phyloP scores from a whole-genome alignment of 1,139 yeast species.

The Pichia sp. region DNA sequence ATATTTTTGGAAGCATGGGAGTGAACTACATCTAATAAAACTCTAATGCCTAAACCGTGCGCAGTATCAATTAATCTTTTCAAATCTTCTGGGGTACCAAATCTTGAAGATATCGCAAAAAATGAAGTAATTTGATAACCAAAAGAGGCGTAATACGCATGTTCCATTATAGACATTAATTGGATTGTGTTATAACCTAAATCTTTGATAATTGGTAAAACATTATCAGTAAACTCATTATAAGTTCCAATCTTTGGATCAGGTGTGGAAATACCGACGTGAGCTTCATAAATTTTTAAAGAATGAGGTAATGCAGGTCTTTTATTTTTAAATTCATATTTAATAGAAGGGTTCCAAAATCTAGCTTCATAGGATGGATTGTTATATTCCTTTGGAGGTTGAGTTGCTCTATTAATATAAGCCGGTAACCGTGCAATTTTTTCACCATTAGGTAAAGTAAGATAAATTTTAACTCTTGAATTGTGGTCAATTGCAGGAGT shows the following conservation, averaged over 20 bases:
- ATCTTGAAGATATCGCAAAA: conserved; percentile 84
- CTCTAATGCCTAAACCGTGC: conserved; percentile 80
- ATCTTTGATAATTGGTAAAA: conserved; percentile 76
- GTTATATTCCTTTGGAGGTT: conserved; percentile 46
- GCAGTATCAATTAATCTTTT: conserved; percentile 89
- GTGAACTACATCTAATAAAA: conserved; percentile 86
- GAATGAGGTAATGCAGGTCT: conserved; percentile 56
- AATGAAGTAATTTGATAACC: conserved; percentile 94
- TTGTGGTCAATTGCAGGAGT: conserved; percentile 71
- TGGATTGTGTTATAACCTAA: conserved; percentile 91
- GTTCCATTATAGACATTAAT: conserved; percentile 98
- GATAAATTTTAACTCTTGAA: conserved; percentile 66
- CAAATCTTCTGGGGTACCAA: conserved; percentile 90
- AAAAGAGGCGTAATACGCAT: conserved; percentile 94
- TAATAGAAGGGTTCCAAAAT: conserved; percentile 76
- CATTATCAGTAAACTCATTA: conserved; percentile 70
- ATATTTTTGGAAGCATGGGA: conserved; percentile 95
- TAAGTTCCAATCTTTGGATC: conserved; percentile 81
- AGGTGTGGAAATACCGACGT: conserved; percentile 89
- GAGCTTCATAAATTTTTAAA: conserved; percentile 88
- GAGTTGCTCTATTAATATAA: conserved; percentile 81
- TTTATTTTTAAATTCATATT: conserved; percentile 54
- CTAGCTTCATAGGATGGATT: conserved; percentile 72
- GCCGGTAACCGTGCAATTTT: conserved; percentile 79
- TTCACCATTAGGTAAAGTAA: conserved; percentile 63